Base-by-base conservation (phyloP, 805 yeast species). In the Kluyveromyces wickerhamii region DNA sequence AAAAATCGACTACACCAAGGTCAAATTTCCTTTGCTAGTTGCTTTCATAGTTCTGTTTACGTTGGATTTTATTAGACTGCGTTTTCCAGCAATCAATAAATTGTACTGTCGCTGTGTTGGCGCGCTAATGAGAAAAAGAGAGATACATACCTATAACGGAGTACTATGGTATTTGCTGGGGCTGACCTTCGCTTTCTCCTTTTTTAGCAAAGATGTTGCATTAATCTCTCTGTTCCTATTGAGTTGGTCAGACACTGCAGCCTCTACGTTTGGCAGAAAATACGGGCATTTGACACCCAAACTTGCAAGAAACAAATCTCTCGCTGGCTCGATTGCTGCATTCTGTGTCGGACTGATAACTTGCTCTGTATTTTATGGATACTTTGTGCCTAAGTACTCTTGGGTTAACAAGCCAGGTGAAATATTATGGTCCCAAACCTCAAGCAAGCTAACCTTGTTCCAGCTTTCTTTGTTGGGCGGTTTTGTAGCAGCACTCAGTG, bases 231-330 rank as follows among this genome's bases (percentile, higher is more conserved):
- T 87, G 3, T 66, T 87, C 44, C 65, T 89, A 33, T 70, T 92
- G 42, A 83, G 96, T 52, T 92, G 97, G 97, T 87, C 95, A 4
- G 98, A 92, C 54, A 86, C 97, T 7, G 89, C 96, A 2, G 98
- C 98, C 2, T 85, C 96, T 3, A 85, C 96, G 0, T 62, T 88
- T 51, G 98, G 98, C 25, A 71, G 98, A 45, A 72, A 72, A 36
- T 89, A 63, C 56, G 97, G 97, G 7, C 71, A 81, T 49, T 69
- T 79, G 43, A 85, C 96, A 6, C 94, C 94, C 26, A 77, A 79
- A 51, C 58, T 89, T 14, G 69, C 80, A 5, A 66, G 71, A 41
- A 74, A 75, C 42, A 92, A 92, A 59, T 82, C 95, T 3, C 63
- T 92, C 29, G 95, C 96, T 1, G 98, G 98, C 0, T 79, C 92